Evolutionary conservation across 2,329 filamentous ascomycete genomes (phyloP).

Genomic region (Metarhizium anisopliae): DNA sequence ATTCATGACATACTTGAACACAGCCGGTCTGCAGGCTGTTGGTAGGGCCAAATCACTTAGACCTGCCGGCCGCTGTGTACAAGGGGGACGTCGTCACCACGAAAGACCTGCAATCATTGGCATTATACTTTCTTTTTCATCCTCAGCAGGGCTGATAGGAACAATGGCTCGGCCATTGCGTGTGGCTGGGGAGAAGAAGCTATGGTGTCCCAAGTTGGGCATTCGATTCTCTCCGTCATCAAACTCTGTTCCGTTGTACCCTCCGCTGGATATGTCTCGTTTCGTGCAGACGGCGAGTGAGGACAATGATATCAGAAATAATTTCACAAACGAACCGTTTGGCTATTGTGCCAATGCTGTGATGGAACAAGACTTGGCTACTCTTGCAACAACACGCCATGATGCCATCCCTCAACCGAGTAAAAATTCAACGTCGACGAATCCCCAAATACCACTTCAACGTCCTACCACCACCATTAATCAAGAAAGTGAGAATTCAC

Average conservation of each 20-base stretch:
- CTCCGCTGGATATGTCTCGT: slow-evolving; percentile 15
- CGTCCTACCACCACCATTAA: neutral
- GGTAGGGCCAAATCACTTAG: slow-evolving; percentile 17
- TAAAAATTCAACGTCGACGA: neutral
- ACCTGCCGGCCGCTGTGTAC: neutral
- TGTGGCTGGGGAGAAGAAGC: slow-evolving; percentile 5
- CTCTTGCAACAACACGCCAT: neutral
- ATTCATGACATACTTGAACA: slow-evolving; percentile 12
- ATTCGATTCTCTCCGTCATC: slow-evolving; percentile 18
- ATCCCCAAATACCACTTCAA: neutral
- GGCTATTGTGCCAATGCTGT: neutral
- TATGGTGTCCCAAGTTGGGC: slow-evolving; percentile 22
- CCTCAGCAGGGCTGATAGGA: neutral
- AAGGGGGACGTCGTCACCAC: neutral
- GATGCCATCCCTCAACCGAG: neutral
- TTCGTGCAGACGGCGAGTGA: slow-evolving; percentile 14
- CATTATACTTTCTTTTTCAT: neutral
- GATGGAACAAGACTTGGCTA: neutral
- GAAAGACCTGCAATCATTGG: neutral
- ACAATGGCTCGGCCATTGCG: slow-evolving; percentile 9
- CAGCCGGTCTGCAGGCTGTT: slow-evolving; percentile 12
- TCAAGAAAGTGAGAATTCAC: neutral
- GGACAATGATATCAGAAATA: neutral
- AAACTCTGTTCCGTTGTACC: slow-evolving; percentile 13
- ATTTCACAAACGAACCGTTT: neutral